Base-by-base conservation (phyloP, 768 basidiomycete genomes). In the Tubosaeta brunneosetosa region DNA sequence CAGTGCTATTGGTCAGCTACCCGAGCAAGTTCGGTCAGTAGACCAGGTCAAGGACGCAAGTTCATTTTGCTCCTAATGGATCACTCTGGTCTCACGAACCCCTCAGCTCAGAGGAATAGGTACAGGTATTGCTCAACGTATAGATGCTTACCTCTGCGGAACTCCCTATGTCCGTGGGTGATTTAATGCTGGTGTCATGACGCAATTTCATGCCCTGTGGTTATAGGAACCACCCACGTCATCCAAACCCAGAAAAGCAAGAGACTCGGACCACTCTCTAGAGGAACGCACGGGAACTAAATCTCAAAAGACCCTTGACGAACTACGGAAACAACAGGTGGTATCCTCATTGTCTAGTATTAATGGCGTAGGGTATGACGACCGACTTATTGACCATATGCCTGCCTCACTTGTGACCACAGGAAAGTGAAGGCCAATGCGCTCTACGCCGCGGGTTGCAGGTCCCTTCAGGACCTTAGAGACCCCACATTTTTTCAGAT, bases 381-480 rank as follows among this genome's bases (percentile, higher is more conserved):
- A 16, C 19, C n/a, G 41, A 41, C 36, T 29, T 44, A 13, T 22
- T 31, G 0, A 32, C n/a, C 12, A 14, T 37, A 16, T 16, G 14
- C 12, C 16, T 37, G 22, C 43, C 17, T 53, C 42, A 49, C 36
- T 48, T 43, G 45, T 41, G 33, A 42, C n/a, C 16, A 46, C 41
- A 63, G 66, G 37, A 12, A 22, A 19, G 47, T 40, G 12, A 64
- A 64, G 19, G 81, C 81, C 9, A 64, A 69, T 33, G 60, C 71
- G n/a, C 72, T 86, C 3, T 73, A 77, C 37, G 71, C 73, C 6
- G 77, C 74, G 6, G 85, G 85, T 4, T 82, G 80, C 53, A 65
- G 49, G 48, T 70, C 71, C 2, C 17, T 78, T 25, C 68, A 66
- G 17, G 75, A 81, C 48, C 65, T 85, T 25, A 60, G 52, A 29